Evolutionary conservation across 2,329 filamentous ascomycete species (phyloP).

Genomic region (Fusarium irregulare): DNA sequence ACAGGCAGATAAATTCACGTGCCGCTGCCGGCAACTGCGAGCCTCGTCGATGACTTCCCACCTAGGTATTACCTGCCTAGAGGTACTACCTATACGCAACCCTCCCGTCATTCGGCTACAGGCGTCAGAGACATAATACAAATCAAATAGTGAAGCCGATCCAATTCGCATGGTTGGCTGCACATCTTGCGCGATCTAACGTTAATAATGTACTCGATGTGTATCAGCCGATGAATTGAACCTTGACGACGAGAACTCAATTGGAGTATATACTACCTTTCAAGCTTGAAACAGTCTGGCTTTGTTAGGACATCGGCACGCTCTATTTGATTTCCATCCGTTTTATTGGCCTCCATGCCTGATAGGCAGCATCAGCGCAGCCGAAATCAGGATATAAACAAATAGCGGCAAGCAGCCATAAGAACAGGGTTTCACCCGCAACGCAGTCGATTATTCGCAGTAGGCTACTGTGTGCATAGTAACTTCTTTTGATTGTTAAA

Average conservation of each 20-base stretch:
- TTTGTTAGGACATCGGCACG: background rate
- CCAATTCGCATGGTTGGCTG: background rate
- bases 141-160: background rate
- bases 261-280: background rate
- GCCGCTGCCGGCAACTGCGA: constrained; percentile 24
- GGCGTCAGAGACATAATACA: background rate
- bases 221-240: background rate
- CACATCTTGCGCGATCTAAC: background rate
- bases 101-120: background rate
- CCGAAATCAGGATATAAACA: background rate
- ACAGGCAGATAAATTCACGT: constrained; percentile 31
- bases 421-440: background rate
- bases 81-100: background rate
- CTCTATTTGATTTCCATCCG: background rate
- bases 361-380: background rate
- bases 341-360: background rate
- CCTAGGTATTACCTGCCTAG: background rate
- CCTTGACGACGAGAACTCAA: background rate
- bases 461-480: background rate
- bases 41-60: background rate
- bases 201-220: background rate
- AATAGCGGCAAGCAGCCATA: background rate
- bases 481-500: background rate
- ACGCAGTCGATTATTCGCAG: background rate
- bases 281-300: background rate